Evolutionary conservation across 768 basidiomycete species (phyloP), one percentile per base, ranked within the genome.

Genomic region (Asterophora parasitica): DNA sequence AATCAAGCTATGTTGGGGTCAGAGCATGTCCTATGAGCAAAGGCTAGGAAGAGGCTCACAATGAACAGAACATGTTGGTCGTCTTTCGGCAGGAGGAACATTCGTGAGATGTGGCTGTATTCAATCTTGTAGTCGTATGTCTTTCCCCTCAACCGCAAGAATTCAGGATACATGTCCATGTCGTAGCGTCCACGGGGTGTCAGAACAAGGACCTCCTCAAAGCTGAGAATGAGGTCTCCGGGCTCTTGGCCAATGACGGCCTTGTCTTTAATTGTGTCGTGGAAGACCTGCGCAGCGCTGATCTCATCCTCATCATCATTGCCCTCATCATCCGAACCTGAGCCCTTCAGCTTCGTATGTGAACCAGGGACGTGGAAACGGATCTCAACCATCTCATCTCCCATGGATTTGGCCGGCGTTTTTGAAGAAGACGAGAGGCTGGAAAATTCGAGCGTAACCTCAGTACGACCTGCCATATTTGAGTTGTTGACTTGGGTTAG

Each of bases 71-170:
- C 87, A 61, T 97, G 95, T 44, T 89, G 82, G 55, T 98, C 96
- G 60, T 99, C 96, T 62, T 96, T 95, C 12, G 96, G 96, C 4
- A 99, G 74, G 17, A 98, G 74, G 76, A 98, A 99, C 7, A 98
- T 70, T 49, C 81, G 78, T 17, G 88, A 83, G 56, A 99, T 91
- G 53, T 86, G 88, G 31, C 79, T 76, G 67, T 94, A 96, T 17
- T 90, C 75, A 49, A 99, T 91, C 69, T 97, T 93, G 77, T 99
- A 99, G 66, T 99, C 96, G 68, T 98, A 98, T 1, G 94, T 97
- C 70, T 97, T 96, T 44, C 96, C 96, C n/a, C 93, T 86, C 27
- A 98, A 70, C 35, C 96, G 85, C 61, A 99, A 66, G 72, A 93
- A 98, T 44, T 90, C 89, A 19, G 83, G 83, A 75, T 91, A 97